phyloP scores from a whole-genome alignment of 805 yeast genomes.

The Helenozyma rhizophorensis region DNA sequence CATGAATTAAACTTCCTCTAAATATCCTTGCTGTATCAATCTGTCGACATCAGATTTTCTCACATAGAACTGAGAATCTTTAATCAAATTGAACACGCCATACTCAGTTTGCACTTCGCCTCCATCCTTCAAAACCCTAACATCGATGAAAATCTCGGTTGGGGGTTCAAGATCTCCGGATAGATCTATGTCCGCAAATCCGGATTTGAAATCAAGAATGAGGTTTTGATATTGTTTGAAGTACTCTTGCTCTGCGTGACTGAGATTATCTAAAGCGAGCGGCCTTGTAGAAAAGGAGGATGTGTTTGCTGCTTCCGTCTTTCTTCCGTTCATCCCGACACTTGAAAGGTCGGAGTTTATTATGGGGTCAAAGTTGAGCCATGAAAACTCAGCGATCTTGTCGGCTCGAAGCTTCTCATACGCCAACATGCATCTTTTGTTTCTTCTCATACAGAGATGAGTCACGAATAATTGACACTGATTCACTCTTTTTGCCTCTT shows the following conservation, averaged over 20 bases:
- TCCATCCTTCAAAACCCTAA: slow-evolving; percentile 86
- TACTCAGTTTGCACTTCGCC: slow-evolving; percentile 98
- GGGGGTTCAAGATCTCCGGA: slow-evolving; percentile 92
- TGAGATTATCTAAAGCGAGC: slow-evolving; percentile 46
- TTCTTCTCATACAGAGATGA: slow-evolving; percentile 74
- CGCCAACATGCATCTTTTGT: slow-evolving; percentile 85
- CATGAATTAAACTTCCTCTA: slow-evolving; percentile 57
- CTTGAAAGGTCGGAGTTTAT: too few species aligned
- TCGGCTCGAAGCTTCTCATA: slow-evolving; percentile 72
- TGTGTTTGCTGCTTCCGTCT: not conserved
- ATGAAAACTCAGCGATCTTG: slow-evolving; percentile 59
- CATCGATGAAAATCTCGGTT: slow-evolving; percentile 86
- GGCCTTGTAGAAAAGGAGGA: slow-evolving; percentile 18
- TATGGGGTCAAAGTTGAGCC: slow-evolving; percentile 62
- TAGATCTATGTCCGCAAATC: slow-evolving; percentile 76
- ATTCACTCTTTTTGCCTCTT: slow-evolving; percentile 42
- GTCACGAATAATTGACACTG: slow-evolving; percentile 67
- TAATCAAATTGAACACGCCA: slow-evolving; percentile 89
- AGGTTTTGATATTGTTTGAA: slow-evolving; percentile 65
- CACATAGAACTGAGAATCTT: slow-evolving; percentile 91
- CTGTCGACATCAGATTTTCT: slow-evolving; percentile 93
- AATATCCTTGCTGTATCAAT: slow-evolving; percentile 87
- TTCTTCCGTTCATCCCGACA: not conserved
- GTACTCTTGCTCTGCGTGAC: slow-evolving; percentile 79
- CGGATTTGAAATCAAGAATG: slow-evolving; percentile 71